Conservation (phyloP, 2,329 filamentous ascomycete species). For the Mycosphaerella sp. region DNA sequence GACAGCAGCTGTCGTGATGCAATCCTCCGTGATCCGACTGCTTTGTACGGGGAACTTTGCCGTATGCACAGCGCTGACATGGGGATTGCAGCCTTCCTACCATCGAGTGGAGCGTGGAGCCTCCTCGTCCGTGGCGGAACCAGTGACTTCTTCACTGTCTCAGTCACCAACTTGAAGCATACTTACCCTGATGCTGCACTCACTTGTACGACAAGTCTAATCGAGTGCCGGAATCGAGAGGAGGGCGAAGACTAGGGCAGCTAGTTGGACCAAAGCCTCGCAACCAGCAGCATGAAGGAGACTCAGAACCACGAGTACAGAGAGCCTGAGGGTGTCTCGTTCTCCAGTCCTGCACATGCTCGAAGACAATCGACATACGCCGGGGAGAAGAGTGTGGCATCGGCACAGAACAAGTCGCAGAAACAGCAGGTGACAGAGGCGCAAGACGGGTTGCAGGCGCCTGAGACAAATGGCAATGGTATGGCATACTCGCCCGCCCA, state of each 20-base stretch:
- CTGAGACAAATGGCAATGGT: slow-evolving; percentile 20
- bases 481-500: slow-evolving; percentile 16
- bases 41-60: slow-evolving; percentile 4
- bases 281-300: slow-evolving; percentile 15
- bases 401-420: slow-evolving; percentile 17
- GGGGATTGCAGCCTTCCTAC: slow-evolving; percentile 1
- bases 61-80: neutral
- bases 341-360: slow-evolving; percentile 16
- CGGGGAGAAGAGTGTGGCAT: slow-evolving; percentile 19
- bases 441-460: slow-evolving; percentile 22
- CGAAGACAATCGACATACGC: slow-evolving; percentile 15
- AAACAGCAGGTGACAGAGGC: slow-evolving; percentile 20
- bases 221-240: neutral
- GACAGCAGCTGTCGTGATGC: slow-evolving; percentile 22
- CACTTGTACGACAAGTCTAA: slow-evolving; percentile 12
- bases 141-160: slow-evolving; percentile 5
- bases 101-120: neutral
- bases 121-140: slow-evolving; percentile 6
- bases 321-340: slow-evolving; percentile 14
- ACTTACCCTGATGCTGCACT: slow-evolving; percentile 11
- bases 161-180: slow-evolving; percentile 10
- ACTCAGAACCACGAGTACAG: slow-evolving; percentile 17
- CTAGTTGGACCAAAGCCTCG: neutral
- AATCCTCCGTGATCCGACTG: slow-evolving; percentile 12
- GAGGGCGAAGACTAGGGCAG: neutral